A percentile compares a stretch with the other conserved stretches of the same genome.
phyloP scores from a whole-genome alignment of 2,329 filamentous ascomycete genomes.

The Sporothrix humicola region DNA sequence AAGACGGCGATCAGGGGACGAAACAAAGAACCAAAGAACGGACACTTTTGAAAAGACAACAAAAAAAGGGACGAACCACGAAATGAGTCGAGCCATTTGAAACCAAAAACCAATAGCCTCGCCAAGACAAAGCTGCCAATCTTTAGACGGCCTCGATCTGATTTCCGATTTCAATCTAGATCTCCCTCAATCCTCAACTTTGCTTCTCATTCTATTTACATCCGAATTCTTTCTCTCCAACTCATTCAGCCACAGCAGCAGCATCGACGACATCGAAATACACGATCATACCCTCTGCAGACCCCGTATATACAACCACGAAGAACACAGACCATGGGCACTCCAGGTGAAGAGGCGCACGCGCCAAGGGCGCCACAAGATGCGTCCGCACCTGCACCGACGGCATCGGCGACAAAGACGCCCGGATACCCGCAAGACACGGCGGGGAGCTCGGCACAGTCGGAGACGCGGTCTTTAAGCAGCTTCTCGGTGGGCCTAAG shows the following conservation, averaged over 20 bases:
- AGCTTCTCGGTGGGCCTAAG: constrained; percentile 34
- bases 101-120: constrained; percentile 12
- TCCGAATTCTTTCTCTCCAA: neutral
- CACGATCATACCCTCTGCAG: neutral
- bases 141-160: neutral
- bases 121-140: neutral
- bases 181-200: neutral
- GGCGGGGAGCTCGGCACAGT: constrained; percentile 6
- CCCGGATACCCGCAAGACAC: constrained; percentile 3
- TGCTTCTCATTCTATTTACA: neutral
- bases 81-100: too few species aligned
- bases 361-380: neutral
- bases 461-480: constrained; percentile 22
- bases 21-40: neutral
- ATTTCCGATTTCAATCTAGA: neutral
- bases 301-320: neutral
- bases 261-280: neutral
- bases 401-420: neutral
- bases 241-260: neutral
- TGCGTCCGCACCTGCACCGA: neutral
- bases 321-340: neutral
- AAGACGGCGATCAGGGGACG: constrained; percentile 9
- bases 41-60: neutral
- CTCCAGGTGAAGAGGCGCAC: neutral
- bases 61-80: neutral